Conservation (phyloP, 2,329 filamentous ascomycete genomes). For the Verticillium klebahnii region DNA sequence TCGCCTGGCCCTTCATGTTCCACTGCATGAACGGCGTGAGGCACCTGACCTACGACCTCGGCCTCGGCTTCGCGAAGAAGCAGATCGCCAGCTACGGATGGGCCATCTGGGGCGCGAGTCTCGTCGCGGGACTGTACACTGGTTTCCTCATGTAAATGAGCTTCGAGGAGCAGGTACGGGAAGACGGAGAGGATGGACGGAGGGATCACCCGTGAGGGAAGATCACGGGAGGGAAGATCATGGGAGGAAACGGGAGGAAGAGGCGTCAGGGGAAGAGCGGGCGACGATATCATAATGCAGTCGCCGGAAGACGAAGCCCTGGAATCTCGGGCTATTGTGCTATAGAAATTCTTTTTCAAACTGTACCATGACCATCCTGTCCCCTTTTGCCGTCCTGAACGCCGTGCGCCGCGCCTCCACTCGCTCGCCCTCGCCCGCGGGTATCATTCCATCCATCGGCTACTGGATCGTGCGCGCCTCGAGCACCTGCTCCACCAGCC, state of each 20-base stretch:
- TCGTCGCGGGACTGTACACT: constrained; percentile 38
- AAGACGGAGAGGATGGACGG: not conserved
- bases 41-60: constrained; percentile 50
- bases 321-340: constrained; percentile 2
- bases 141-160: constrained; percentile 41
- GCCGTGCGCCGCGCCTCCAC: constrained; percentile 16
- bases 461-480: constrained; percentile 51
- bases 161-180: not conserved
- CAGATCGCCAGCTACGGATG: constrained; percentile 41
- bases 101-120: constrained; percentile 40
- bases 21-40: constrained; percentile 52
- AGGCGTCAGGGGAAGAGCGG: not conserved
- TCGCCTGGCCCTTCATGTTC: constrained; percentile 57
- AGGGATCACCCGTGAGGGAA: not conserved
- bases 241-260: not conserved
- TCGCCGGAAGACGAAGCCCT: constrained; percentile 1
- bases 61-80: constrained; percentile 44
- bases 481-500: constrained; percentile 45
- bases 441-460: not conserved
- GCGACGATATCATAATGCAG: constrained; percentile 1
- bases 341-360: constrained; percentile 7
- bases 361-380: constrained; percentile 9
- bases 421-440: not conserved
- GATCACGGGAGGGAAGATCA: not conserved
- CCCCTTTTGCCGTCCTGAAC: constrained; percentile 8